Evolutionary conservation across 495 filamentous ascomycete genomes (phyloP).

Genomic region (Aspergillus bridgeri): DNA sequence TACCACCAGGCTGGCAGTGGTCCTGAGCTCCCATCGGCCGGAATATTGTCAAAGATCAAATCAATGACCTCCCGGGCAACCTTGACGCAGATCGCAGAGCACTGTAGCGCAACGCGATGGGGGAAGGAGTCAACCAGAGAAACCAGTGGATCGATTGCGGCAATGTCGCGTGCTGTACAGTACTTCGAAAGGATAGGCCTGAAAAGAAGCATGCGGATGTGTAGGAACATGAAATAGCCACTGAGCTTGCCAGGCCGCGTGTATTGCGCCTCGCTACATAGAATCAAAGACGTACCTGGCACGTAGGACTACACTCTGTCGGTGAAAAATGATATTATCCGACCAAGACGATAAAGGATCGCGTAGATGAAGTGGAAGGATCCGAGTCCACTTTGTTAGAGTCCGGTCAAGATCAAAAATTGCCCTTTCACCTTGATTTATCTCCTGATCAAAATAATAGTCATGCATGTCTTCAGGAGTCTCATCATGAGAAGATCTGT

Average conservation of each 20-base stretch:
- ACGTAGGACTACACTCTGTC: constrained; percentile 32
- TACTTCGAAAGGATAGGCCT: constrained; percentile 36
- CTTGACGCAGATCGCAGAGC: constrained; percentile 37
- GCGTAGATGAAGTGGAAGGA: constrained; percentile 28
- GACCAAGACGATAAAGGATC: constrained; percentile 4
- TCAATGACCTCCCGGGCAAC: constrained; percentile 36
- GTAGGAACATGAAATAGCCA: constrained; percentile 19
- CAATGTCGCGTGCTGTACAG: constrained; percentile 30
- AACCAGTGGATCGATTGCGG: constrained; percentile 20
- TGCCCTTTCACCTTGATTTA: constrained; percentile 25
- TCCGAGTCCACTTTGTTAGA: constrained; percentile 31
- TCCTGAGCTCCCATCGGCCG: constrained; percentile 31
- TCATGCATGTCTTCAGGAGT: constrained; percentile 29
- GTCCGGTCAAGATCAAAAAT: constrained; percentile 38
- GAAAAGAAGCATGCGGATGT: constrained; percentile 37
- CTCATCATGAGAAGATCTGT: constrained; percentile 26
- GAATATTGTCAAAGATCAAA: constrained; percentile 33
- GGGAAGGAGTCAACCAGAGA: constrained; percentile 33
- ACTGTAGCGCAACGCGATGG: constrained; percentile 35
- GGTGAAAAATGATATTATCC: constrained; percentile 26
- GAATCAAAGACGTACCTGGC: constrained; percentile 24
- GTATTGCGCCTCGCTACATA: neutral
- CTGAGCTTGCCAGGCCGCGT: neutral
- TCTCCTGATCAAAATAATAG: constrained; percentile 28
- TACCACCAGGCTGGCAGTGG: constrained; percentile 42